A percentile compares a stretch with the other conserved stretches of the same genome.
Evolutionary conservation across 305 asterid genomes (phyloP).

Genomic region (Fraxinus velutina): DNA sequence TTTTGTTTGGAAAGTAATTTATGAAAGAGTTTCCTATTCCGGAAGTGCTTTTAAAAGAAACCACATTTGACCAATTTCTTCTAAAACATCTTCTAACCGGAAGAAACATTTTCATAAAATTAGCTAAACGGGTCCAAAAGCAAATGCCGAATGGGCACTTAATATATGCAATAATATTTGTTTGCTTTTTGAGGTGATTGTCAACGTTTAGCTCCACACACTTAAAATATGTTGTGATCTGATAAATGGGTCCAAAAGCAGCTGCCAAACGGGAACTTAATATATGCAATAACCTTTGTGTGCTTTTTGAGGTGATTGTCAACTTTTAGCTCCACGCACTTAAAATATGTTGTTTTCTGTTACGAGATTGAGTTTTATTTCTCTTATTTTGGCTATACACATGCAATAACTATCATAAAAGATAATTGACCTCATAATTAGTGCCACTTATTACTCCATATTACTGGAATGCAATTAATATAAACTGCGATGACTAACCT

Average conservation of each 20-base stretch:
- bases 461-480: not conserved
- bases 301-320: slow-evolving; percentile 3
- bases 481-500: not conserved
- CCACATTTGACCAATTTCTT: too few species aligned
- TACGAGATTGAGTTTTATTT: not conserved
- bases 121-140: too few species aligned
- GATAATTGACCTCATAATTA: not conserved
- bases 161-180: not conserved
- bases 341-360: not conserved
- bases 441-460: slow-evolving; percentile 6
- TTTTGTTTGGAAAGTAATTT: too few species aligned
- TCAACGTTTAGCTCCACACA: not conserved
- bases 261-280: too few species aligned
- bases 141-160: too few species aligned
- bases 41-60: too few species aligned
- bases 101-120: too few species aligned
- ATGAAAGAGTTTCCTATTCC: too few species aligned
- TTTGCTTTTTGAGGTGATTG: slow-evolving; percentile 3
- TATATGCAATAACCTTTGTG: not conserved
- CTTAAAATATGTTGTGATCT: slow-evolving; percentile 6
- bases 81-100: too few species aligned
- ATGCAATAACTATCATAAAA: not conserved
- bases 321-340: not conserved
- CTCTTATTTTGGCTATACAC: not conserved
- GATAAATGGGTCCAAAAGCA: too few species aligned